Conservation (phyloP, 345 rosid species). For the Firmiana major region DNA sequence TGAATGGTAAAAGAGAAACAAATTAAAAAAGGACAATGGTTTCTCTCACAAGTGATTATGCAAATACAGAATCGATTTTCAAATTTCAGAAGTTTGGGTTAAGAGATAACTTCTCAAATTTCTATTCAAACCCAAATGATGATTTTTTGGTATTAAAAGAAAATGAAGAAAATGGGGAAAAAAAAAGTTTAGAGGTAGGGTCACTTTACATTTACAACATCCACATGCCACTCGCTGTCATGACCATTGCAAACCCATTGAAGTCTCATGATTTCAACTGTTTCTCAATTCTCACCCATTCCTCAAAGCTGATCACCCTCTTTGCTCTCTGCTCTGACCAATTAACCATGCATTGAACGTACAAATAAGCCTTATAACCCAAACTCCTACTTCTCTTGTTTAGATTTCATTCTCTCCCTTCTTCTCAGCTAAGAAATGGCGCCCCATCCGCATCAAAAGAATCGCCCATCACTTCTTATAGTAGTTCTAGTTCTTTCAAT, state of each 20-base stretch:
- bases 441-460: neutral
- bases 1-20: neutral
- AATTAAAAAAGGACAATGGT: neutral
- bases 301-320: neutral
- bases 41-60: no score
- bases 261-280: conserved; percentile 15
- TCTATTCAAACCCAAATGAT: neutral
- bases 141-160: neutral
- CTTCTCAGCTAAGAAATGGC: conserved; percentile 8
- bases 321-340: neutral
- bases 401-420: neutral
- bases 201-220: conserved; percentile 26
- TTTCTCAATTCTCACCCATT: conserved; percentile 1
- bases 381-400: neutral
- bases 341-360: conserved; percentile 9
- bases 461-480: neutral
- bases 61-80: no score
- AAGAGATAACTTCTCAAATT: neutral
- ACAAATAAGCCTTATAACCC: neutral
- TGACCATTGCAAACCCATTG: conserved; percentile 8
- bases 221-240: conserved; percentile 43
- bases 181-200: conserved; percentile 1
- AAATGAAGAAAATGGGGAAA: neutral
- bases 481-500: conserved; percentile 14
- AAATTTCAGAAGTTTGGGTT: no score